Conservation (phyloP, 148 eudicot genomes). For the Nepenthes gracilis region DNA sequence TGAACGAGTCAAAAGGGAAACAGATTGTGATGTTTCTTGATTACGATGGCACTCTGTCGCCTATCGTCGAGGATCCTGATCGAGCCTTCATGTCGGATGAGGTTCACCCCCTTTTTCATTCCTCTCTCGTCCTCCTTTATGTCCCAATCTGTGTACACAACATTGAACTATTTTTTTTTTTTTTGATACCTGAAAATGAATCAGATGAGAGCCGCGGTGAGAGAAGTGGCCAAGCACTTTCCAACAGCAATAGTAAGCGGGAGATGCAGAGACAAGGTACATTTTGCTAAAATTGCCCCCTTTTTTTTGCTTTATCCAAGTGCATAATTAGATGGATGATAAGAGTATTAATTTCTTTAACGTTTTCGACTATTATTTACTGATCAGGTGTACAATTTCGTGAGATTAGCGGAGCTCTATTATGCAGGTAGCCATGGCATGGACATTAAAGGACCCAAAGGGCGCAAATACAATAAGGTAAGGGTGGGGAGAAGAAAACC, state of each 20-base stretch:
- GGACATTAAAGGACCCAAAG: constrained; percentile 94
- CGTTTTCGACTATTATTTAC: background rate
- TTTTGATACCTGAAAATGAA: background rate
- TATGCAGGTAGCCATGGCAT: constrained; percentile 99
- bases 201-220: constrained; percentile 85
- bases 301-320: background rate
- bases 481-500: background rate
- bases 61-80: constrained; percentile 44
- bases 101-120: constrained; percentile 13
- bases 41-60: constrained; percentile 51
- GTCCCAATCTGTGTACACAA: background rate
- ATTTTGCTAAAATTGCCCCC: background rate
- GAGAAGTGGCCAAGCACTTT: constrained; percentile 62
- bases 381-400: constrained; percentile 53
- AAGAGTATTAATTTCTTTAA: background rate
- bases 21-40: constrained; percentile 36
- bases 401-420: constrained; percentile 62
- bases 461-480: constrained; percentile 26
- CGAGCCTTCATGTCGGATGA: constrained; percentile 38
- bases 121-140: background rate
- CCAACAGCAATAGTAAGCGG: constrained; percentile 95
- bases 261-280: constrained; percentile 85
- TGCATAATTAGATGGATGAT: too few relatives aligned
- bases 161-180: background rate
- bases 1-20: constrained; percentile 23